Evolutionary conservation across 2,329 filamentous ascomycete genomes (phyloP).

Genomic region (Didymosphaeria variabile): DNA sequence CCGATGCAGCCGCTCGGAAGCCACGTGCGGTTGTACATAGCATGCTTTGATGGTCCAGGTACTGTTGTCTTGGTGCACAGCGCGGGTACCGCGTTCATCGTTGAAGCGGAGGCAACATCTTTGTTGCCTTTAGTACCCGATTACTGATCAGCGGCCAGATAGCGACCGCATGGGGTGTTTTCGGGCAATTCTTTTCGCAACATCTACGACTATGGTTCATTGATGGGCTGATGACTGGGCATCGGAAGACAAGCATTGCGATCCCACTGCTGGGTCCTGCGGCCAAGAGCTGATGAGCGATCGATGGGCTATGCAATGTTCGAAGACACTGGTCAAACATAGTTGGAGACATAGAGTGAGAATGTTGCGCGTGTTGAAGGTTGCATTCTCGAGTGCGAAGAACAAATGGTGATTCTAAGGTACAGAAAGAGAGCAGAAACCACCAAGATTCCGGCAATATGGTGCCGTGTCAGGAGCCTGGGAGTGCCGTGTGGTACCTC

Average conservation of each 20-base stretch:
- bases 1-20: not conserved
- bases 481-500: not conserved
- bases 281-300: not conserved
- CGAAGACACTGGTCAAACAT: not conserved
- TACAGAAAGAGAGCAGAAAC: not conserved
- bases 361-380: not conserved
- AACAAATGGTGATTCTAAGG: not conserved
- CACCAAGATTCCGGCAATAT: not conserved
- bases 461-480: not conserved
- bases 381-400: not conserved
- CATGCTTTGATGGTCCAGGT: constrained; percentile 3
- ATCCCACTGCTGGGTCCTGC: not conserved
- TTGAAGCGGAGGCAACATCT: not conserved
- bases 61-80: constrained; percentile 5
- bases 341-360: not conserved
- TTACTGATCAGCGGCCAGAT: not conserved
- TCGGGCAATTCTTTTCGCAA: not conserved
- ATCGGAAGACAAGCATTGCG: not conserved
- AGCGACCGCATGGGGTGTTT: not conserved
- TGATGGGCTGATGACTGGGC: not conserved
- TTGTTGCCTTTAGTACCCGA: not conserved
- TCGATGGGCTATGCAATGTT: not conserved
- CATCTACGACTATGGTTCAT: not conserved
- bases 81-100: not conserved
- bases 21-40: not conserved